Evolutionary conservation across 192 early-diverging fungal species (phyloP).

Genomic region (Coemansia sp.): DNA sequence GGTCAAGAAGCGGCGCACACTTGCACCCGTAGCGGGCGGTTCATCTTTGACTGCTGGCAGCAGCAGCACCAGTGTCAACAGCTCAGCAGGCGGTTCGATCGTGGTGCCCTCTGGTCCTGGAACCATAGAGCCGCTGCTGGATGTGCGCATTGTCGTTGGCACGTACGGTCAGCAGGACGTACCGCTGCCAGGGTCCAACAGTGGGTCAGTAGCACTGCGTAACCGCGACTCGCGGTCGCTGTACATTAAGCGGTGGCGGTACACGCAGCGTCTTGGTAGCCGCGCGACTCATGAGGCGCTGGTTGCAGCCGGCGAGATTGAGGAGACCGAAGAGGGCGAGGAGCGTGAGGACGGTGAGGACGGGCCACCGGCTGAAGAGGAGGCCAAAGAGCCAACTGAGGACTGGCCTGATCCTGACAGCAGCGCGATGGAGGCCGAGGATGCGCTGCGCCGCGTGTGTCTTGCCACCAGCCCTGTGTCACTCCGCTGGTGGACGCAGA

Average conservation of each 20-base stretch:
- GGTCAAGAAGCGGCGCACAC: conserved; percentile 40
- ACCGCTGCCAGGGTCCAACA: conserved; percentile 8
- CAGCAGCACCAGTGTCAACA: neutral
- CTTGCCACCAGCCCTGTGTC: conserved; percentile 25
- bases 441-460: conserved; percentile 49
- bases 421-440: conserved; percentile 35
- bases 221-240: conserved; percentile 42
- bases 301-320: conserved; percentile 42
- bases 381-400: conserved; percentile 9
- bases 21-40: neutral
- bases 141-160: conserved; percentile 33
- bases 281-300: conserved; percentile 32
- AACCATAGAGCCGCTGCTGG: conserved; percentile 32
- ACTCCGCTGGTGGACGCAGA: conserved; percentile 51
- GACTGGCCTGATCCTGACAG: conserved; percentile 50
- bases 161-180: conserved; percentile 43
- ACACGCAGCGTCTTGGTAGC: conserved; percentile 35
- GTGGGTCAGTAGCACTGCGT: conserved; percentile 2
- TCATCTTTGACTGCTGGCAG: neutral
- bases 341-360: conserved; percentile 47
- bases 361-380: conserved; percentile 4
- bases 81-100: neutral
- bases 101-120: conserved; percentile 33
- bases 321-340: conserved; percentile 52
- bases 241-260: conserved; percentile 44